A percentile compares a stretch with the other conserved stretches of the same genome.
Conservation (phyloP, 495 filamentous ascomycete species). For the Parathielavia hyrcaniae region DNA sequence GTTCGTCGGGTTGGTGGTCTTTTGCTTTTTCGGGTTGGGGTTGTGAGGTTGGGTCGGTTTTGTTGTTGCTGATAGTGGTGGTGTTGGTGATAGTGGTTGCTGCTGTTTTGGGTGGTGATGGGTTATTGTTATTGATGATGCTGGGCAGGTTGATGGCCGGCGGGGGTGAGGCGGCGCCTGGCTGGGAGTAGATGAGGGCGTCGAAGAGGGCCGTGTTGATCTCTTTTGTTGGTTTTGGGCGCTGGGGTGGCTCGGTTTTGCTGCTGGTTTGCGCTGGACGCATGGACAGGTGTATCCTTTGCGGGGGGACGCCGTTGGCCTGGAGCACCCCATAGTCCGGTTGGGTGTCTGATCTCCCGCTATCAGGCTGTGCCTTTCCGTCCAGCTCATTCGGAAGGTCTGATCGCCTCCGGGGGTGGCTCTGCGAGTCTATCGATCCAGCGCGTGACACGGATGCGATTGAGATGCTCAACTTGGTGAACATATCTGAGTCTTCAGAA, state of each 20-base stretch:
- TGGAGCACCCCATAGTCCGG: neutral
- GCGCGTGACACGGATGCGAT: neutral
- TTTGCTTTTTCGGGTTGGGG: no score
- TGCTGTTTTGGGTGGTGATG: neutral
- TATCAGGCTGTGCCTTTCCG: neutral
- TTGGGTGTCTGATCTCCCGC: neutral
- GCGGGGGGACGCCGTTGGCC: conserved; percentile 3
- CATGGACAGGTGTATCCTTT: neutral
- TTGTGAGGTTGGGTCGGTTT: neutral
- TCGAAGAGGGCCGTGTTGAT: conserved; percentile 12
- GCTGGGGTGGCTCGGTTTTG: neutral
- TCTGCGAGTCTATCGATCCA: neutral
- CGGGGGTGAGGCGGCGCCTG: conserved; percentile 15
- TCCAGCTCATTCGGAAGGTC: conserved; percentile 2
- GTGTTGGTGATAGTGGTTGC: neutral
- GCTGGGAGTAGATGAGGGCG: conserved; percentile 19
- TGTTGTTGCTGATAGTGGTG: neutral
- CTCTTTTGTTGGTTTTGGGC: conserved; percentile 5
- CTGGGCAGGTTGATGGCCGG: neutral
- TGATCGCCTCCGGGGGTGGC: neutral
- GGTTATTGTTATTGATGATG: neutral
- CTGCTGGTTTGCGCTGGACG: neutral
- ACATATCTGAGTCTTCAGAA: neutral
- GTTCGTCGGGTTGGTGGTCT: conserved; percentile 21
- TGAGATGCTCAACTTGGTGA: neutral